Evolutionary conservation across 2,329 filamentous ascomycete genomes (phyloP), one percentile per base, ranked within the genome.

Genomic region (Colletotrichum sp.): DNA sequence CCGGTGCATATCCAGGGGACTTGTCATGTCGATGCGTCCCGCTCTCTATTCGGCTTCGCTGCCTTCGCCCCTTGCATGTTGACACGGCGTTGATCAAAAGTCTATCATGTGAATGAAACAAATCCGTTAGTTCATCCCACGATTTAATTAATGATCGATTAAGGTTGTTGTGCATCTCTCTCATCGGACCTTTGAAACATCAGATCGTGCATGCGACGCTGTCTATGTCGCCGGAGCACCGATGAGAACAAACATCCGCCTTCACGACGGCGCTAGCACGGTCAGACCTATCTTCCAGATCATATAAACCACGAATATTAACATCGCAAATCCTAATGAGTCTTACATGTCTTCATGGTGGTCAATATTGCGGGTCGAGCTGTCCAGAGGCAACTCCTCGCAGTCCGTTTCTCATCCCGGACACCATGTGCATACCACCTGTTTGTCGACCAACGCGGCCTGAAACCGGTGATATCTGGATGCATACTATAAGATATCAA

Each of bases 401-500:
- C 0, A 10, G 10, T 8, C 43, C n/a, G n/a, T 2, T 7, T 48
- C 43, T 1, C 43, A 48, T 48, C 43, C n/a, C n/a, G 6, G 10
- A 48, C 43, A 13, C n/a, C 6, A 12, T 48, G 43, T 8, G 9
- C 10, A 1, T 21, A 21, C 10, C 43, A 48, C 10, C 10, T 13
- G 2, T 3, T 48, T 9, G 43, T 21, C 18, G 3, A 7, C 0
- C 10, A 13, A 48, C 0, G n/a, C 43, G 6, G 4, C n/a, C 10
- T 21, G 6, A 8, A 3, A 3, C 43, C 43, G 3, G 5, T 2
- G 3, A n/a, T 21, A 13, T 21, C 3, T 48, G 10, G 5, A 21
- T 10, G 13, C 18, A 6, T 13, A 48, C n/a, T 10, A 12, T n/a
- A 5, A 18, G 5, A 10, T n/a, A n/a, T 43, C 5, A 43, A 12